A percentile compares a stretch with the other conserved stretches of the same genome.
Evolutionary conservation across 2,329 filamentous ascomycete genomes (phyloP).

Genomic region (Epichloe sylvatica): DNA sequence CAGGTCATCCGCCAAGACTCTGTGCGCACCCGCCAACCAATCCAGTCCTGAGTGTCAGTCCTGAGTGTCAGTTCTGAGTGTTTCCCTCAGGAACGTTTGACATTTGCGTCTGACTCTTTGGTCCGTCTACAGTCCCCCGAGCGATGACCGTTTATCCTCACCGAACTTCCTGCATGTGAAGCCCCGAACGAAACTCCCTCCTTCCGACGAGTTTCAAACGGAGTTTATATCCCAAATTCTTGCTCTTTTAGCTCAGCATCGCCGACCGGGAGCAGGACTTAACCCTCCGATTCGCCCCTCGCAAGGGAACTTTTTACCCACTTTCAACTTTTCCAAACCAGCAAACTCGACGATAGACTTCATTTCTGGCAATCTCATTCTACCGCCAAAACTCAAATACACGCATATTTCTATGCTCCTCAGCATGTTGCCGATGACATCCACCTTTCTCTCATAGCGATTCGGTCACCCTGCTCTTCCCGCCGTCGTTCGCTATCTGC

Average conservation of each 20-base stretch:
- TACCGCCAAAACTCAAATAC: neutral
- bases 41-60: neutral
- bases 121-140: no score
- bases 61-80: no score
- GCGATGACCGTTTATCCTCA: neutral
- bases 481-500: neutral
- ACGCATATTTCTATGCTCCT: neutral
- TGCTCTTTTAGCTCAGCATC: neutral
- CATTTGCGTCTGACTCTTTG: neutral
- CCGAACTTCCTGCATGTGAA: neutral
- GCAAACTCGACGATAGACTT: constrained; percentile 1
- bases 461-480: neutral
- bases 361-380: constrained; percentile 3
- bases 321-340: neutral
- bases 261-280: neutral
- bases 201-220: neutral
- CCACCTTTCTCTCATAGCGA: neutral
- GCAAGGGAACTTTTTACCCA: neutral
- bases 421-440: constrained; percentile 1
- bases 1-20: neutral
- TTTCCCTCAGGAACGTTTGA: neutral
- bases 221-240: neutral
- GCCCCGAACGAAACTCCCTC: neutral
- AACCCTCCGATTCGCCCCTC: neutral
- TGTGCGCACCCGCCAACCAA: neutral